phyloP scores from a whole-genome alignment of 306 rosid species.

The Prunus persica region DNA sequence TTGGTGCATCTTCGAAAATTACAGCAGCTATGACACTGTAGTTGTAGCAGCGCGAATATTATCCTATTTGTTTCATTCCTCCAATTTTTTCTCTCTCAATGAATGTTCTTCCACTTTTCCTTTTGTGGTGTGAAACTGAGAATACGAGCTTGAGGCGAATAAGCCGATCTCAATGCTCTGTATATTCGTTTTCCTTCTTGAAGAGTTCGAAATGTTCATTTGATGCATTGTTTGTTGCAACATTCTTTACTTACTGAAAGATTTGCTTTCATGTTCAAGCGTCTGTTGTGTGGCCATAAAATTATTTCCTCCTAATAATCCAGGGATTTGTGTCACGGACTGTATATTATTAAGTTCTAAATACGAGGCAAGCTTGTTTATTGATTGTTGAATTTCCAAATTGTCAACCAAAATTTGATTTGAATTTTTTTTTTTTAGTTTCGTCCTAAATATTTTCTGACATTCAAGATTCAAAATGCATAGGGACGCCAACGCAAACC shows the following conservation, averaged over 20 bases:
- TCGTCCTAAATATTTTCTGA: too few species aligned
- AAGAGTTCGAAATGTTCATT: slow-evolving; percentile 52
- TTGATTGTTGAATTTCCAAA: background rate
- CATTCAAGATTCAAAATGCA: too few species aligned
- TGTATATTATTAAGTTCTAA: too few species aligned
- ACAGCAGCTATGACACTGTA: slow-evolving; percentile 47
- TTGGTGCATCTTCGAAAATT: slow-evolving; percentile 77
- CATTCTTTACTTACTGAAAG: slow-evolving; percentile 4
- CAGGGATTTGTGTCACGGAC: background rate
- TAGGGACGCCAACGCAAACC: too few species aligned
- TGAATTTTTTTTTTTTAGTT: too few species aligned
- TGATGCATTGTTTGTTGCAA: slow-evolving; percentile 38
- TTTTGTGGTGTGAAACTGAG: slow-evolving; percentile 43
- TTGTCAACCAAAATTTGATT: too few species aligned
- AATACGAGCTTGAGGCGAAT: slow-evolving; percentile 52
- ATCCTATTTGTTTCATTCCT: slow-evolving; percentile 28
- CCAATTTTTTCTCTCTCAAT: slow-evolving; percentile 13
- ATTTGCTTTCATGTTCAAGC: background rate
- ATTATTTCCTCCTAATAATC: background rate
- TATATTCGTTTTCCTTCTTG: slow-evolving; percentile 34
- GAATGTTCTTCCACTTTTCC: slow-evolving; percentile 28
- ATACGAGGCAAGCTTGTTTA: too few species aligned
- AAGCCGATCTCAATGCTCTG: slow-evolving; percentile 48
- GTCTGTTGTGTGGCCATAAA: background rate
- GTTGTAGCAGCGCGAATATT: slow-evolving; percentile 30